These are phyloP conservation scores for Hyaloscypha hepaticicola DNA, from an alignment of 495 filamentous ascomycete species.

Conservation along the genomic window DNA sequence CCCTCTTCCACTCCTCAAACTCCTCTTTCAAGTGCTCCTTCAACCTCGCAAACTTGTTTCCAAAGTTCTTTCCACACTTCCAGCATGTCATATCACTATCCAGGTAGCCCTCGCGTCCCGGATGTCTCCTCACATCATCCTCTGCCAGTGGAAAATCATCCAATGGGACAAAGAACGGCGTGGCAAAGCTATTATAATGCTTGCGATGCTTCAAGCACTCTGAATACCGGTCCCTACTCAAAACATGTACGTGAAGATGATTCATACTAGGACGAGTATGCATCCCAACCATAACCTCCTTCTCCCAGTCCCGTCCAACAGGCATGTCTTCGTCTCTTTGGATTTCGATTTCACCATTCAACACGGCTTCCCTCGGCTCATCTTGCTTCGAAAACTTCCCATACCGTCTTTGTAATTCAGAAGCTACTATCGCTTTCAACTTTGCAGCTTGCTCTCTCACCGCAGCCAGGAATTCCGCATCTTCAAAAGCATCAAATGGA, in stretches of 20 bases:
- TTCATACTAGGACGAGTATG: conserved; percentile 91
- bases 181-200: conserved; percentile 92
- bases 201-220: conserved; percentile 72
- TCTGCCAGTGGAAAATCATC: conserved; percentile 73
- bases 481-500: conserved; percentile 76
- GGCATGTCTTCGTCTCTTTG: conserved; percentile 51
- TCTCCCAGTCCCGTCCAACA: conserved; percentile 70
- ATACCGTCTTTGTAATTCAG: conserved; percentile 71
- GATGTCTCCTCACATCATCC: conserved; percentile 59
- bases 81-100: conserved; percentile 71
- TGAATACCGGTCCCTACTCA: conserved; percentile 71
- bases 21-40: conserved; percentile 81
- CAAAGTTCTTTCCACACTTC: conserved; percentile 77
- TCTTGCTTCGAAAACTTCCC: conserved; percentile 64
- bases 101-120: conserved; percentile 55
- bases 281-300: conserved; percentile 74
- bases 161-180: conserved; percentile 80
- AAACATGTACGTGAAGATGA: conserved; percentile 87
- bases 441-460: conserved; percentile 59
- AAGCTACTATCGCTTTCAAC: conserved; percentile 63
- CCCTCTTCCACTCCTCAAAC: conserved; percentile 76
- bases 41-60: conserved; percentile 65
- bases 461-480: conserved; percentile 65
- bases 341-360: conserved; percentile 53
- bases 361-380: conserved; percentile 50